Evolutionary conservation across 208 protist species (phyloP).

Genomic region (Acanthamoeba culbertsoni): DNA sequence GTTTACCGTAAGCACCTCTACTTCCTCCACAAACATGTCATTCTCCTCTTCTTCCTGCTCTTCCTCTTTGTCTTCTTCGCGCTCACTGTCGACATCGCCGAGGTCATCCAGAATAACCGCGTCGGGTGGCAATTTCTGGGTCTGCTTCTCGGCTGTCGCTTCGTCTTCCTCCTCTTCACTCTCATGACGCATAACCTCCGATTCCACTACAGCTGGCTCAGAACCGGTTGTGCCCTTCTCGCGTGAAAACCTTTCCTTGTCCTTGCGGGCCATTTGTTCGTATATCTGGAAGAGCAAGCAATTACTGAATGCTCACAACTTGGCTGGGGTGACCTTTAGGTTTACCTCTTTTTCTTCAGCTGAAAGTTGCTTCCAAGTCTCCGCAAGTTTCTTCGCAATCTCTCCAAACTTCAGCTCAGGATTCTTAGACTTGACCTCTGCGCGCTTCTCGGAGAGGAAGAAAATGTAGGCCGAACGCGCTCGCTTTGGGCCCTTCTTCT

Average conservation of each 20-base stretch:
- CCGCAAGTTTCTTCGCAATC: conserved; percentile 54
- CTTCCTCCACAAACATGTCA: neutral
- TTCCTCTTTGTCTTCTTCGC: neutral
- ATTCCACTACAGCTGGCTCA: neutral
- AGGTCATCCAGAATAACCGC: neutral
- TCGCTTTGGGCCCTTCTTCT: conserved; percentile 18
- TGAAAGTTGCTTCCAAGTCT: conserved; percentile 28
- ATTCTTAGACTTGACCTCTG: conserved; percentile 53
- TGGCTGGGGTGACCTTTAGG: neutral
- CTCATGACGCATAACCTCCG: neutral
- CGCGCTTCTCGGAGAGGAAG: conserved; percentile 55
- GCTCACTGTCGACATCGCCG: neutral
- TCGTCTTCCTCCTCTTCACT: neutral
- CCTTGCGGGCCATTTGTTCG: neutral
- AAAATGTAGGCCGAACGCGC: conserved; percentile 66
- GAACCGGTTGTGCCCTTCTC: neutral
- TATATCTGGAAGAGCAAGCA: neutral
- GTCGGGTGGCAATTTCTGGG: too few relatives aligned
- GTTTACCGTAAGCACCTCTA: too few relatives aligned
- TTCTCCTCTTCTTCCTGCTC: neutral
- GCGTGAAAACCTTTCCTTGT: neutral
- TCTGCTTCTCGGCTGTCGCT: neutral
- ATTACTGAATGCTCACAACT: neutral
- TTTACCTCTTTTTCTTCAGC: conserved; percentile 49
- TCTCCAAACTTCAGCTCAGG: conserved; percentile 62